These are phyloP conservation scores for Cercophora scortea DNA, from an alignment of 495 filamentous ascomycete species.

Conservation along the genomic window DNA sequence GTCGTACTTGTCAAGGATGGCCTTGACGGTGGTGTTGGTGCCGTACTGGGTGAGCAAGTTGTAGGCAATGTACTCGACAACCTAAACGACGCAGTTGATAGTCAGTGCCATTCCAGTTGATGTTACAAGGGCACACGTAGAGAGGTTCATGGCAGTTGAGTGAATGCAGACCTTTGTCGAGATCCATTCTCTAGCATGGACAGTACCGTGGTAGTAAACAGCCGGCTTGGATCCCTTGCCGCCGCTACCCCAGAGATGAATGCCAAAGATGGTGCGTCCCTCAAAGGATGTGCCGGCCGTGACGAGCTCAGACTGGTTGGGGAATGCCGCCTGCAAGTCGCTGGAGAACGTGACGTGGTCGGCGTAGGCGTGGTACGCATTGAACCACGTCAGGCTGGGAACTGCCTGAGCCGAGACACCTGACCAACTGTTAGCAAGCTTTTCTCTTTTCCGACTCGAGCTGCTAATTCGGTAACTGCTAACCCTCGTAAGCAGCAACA, in stretches of 20 bases:
- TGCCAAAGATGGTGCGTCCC: constrained; percentile 46
- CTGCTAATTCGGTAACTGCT: not conserved
- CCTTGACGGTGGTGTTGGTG: constrained; percentile 30
- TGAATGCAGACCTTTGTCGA: constrained; percentile 32
- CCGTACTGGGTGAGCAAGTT: constrained; percentile 40
- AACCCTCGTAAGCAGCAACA: constrained; percentile 17
- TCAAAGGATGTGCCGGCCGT: constrained; percentile 41
- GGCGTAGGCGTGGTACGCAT: constrained; percentile 47
- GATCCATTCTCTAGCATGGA: constrained; percentile 61
- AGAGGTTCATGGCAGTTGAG: too few species aligned
- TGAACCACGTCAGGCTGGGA: constrained; percentile 42
- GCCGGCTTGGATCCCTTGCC: constrained; percentile 50
- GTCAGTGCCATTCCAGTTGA: too few species aligned
- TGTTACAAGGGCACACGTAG: too few species aligned
- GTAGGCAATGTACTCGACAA: constrained; percentile 50
- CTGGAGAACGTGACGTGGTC: constrained; percentile 48
- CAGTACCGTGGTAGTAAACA: constrained; percentile 52
- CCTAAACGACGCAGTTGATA: not conserved
- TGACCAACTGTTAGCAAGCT: constrained; percentile 3
- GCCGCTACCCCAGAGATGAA: constrained; percentile 49
- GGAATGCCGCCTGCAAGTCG: constrained; percentile 40
- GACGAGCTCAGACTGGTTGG: constrained; percentile 46
- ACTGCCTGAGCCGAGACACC: constrained; percentile 11
- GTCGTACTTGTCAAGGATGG: constrained; percentile 51
- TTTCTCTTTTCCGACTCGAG: not conserved